Percentiles rank a stretch among this genome's conserved stretches.
These are phyloP conservation scores for Nicotiana paniculata DNA, from an alignment of 257 asterid species.

Conservation along the genomic window DNA sequence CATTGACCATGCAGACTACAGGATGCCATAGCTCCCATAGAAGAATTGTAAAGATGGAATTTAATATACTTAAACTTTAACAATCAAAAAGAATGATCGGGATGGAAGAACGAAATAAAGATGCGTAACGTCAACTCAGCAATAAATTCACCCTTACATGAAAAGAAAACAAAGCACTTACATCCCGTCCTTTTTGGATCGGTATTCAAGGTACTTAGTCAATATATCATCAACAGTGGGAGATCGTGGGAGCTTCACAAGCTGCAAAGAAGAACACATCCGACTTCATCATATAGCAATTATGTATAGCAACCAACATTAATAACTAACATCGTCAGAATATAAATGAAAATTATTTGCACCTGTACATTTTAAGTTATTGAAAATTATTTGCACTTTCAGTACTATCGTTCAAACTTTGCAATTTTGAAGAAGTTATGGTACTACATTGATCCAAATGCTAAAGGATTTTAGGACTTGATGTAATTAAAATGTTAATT, in stretches of 20 bases:
- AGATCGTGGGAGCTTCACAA: slow-evolving; percentile 86
- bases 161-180: slow-evolving; percentile 34
- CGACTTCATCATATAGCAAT: not conserved
- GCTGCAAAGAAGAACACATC: slow-evolving; percentile 46
- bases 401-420: no score
- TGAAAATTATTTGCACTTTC: no score
- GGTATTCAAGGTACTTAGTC: slow-evolving; percentile 64
- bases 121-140: not conserved
- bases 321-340: not conserved
- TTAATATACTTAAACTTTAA: no score
- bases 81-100: not conserved
- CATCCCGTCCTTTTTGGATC: slow-evolving; percentile 82
- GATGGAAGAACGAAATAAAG: not conserved
- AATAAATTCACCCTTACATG: not conserved
- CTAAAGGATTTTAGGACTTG: no score
- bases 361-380: no score
- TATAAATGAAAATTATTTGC: not conserved
- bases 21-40: not conserved
- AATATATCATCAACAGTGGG: slow-evolving; percentile 82
- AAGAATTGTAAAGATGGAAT: not conserved
- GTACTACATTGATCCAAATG: no score
- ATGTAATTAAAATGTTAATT: no score
- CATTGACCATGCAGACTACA: not conserved
- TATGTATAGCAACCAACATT: not conserved
- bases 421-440: no score